Conservation (phyloP, 2,329 filamentous ascomycete species). For the Incumbomyces delicatus region DNA sequence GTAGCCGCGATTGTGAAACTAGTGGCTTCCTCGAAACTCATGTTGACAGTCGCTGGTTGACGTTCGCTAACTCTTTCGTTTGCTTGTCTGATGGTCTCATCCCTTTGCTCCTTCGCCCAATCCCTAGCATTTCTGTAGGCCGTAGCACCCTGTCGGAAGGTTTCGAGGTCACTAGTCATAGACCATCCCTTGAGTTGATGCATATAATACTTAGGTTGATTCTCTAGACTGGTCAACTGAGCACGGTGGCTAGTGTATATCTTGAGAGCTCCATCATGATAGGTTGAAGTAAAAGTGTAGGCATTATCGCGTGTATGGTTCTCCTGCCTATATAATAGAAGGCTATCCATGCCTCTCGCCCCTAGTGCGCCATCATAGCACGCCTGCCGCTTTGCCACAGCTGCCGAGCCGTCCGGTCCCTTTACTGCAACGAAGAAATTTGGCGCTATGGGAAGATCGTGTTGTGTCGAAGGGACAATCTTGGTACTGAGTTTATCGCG, state of each 20-base stretch:
- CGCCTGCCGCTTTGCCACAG: constrained; percentile 27
- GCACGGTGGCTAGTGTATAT: constrained; percentile 33
- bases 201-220: constrained; percentile 33
- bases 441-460: constrained; percentile 26
- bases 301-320: constrained; percentile 30
- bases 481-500: constrained; percentile 19
- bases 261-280: constrained; percentile 28
- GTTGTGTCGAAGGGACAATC: constrained; percentile 26
- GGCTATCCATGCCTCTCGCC: constrained; percentile 19
- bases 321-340: constrained; percentile 27
- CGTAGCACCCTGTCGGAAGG: constrained; percentile 28
- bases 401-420: constrained; percentile 24
- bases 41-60: too few species aligned
- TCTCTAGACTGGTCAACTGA: constrained; percentile 26
- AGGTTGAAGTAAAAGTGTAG: constrained; percentile 31
- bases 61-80: too few species aligned
- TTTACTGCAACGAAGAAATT: constrained; percentile 38
- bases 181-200: constrained; percentile 24
- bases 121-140: constrained; percentile 34
- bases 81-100: constrained; percentile 24
- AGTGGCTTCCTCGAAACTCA: too few species aligned
- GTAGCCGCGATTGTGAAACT: too few species aligned
- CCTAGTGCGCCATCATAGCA: constrained; percentile 31
- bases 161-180: constrained; percentile 24
- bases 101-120: constrained; percentile 28